Evolutionary conservation across 2,329 filamentous ascomycete species (phyloP), one percentile per base, ranked within the genome.

Genomic region (Fusarium sp.): DNA sequence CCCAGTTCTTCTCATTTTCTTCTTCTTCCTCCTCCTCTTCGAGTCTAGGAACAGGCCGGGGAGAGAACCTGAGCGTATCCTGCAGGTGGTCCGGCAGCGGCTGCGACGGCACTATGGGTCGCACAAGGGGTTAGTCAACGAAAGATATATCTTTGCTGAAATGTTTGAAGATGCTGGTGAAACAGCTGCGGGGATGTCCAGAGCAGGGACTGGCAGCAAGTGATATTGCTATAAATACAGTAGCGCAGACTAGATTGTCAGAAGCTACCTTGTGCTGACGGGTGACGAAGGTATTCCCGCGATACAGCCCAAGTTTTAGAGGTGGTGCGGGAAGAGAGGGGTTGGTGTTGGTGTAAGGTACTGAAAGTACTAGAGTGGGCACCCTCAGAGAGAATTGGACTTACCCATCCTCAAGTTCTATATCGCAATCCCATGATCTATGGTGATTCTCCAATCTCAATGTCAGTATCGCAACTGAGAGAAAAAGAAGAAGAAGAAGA

Each of bases 1-100:
- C 82, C 85, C 86, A 85, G 57, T 80, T 78, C 70, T 76, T 78
- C 59, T 85, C 83, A 74, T 84, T 81, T 71, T 84, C 81, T 73
- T 86, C 84, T 75, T 86, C 84, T 74, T 83, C 81, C 74, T 86
- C 84, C 75, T 86, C 84, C 77, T 86, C 82, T 76, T 86, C 84
- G 63, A 86, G 82, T 74, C 83, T 84, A 58, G 84, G 81, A 66
- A 84, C 80, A 70, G 84, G 77, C 71, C 84, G 83, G 55, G 84
- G 79, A 61, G 85, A 81, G 74, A 85, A 86, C 77, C 85, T 87
- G 73, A 82, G 75, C 70, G 83, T 79, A 74, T 88, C 85, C 76
- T 83, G 81, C 71, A 81, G 77, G 76, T 85, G 84, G 76, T 88
- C 86, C 78, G 85, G 83, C 82, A 84, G 80, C 81, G 85, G 83